Evolutionary conservation across 164 flowering plant species (phyloP).

Genomic region (Chimonanthus salicifolius): DNA sequence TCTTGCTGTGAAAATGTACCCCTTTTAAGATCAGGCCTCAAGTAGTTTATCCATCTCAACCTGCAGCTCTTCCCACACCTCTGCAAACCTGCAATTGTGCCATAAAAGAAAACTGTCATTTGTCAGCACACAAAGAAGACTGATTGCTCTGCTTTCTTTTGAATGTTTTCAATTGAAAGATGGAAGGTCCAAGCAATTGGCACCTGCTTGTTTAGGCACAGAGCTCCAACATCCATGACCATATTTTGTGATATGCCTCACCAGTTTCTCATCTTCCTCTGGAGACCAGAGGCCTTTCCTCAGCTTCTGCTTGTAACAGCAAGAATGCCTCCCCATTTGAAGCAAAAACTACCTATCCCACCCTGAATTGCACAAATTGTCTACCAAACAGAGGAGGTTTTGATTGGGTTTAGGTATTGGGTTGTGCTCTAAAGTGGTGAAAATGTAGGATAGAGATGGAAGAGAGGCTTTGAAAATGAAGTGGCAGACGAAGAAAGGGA

Average conservation of each 20-base stretch:
- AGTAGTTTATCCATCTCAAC: slow-evolving; percentile 79
- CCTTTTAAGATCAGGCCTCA: slow-evolving; percentile 85
- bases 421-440: slow-evolving; percentile 7
- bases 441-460: slow-evolving; percentile 11
- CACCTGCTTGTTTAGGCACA: slow-evolving; percentile 89
- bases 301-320: slow-evolving; percentile 90
- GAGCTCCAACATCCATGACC: slow-evolving; percentile 99
- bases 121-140: not conserved
- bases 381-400: slow-evolving; percentile 3
- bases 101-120: slow-evolving; percentile 1
- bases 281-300: slow-evolving; percentile 96
- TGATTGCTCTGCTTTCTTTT: not conserved
- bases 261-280: slow-evolving; percentile 89
- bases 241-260: slow-evolving; percentile 67
- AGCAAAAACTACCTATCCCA: not conserved
- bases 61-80: slow-evolving; percentile 93
- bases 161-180: not conserved
- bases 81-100: slow-evolving; percentile 47
- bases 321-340: slow-evolving; percentile 83
- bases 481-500: slow-evolving; percentile 1
- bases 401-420: slow-evolving; percentile 4
- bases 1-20: slow-evolving; percentile 80
- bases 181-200: not conserved
- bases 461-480: slow-evolving; percentile 14
- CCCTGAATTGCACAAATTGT: not conserved